Conservation (phyloP, 2,329 filamentous ascomycete genomes). For the Ascochyta fabae region DNA sequence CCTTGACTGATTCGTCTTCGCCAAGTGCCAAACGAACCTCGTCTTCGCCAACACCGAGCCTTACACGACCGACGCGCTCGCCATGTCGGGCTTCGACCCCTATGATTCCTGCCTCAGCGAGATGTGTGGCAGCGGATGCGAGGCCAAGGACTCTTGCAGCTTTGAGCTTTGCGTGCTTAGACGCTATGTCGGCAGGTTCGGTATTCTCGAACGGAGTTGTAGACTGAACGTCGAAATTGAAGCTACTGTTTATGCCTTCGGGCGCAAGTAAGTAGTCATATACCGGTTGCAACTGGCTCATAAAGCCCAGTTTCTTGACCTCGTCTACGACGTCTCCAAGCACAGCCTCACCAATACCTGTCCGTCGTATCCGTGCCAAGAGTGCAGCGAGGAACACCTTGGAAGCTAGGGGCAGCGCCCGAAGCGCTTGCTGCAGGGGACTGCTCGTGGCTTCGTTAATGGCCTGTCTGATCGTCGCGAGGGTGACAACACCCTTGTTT, state of each 20-base stretch:
- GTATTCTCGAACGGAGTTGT: constrained; percentile 26
- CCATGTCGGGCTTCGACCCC: constrained; percentile 79
- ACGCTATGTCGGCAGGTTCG: constrained; percentile 22
- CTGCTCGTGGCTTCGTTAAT: constrained; percentile 95
- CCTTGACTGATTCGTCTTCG: constrained; percentile 86
- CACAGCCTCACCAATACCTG: constrained; percentile 84
- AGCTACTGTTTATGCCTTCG: constrained; percentile 21
- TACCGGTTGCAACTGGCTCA: constrained; percentile 67
- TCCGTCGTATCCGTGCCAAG: constrained; percentile 77
- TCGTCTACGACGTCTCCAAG: constrained; percentile 91
- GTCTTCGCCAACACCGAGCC: constrained; percentile 86
- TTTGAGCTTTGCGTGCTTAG: constrained; percentile 40
- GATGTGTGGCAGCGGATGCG: constrained; percentile 76
- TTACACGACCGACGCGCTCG: constrained; percentile 85
- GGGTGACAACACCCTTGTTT: constrained; percentile 72
- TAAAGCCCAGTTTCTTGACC: constrained; percentile 70
- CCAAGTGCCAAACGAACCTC: constrained; percentile 87
- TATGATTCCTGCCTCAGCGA: constrained; percentile 87
- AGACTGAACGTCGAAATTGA: constrained; percentile 13
- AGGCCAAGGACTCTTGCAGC: constrained; percentile 61
- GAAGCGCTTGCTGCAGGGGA: constrained; percentile 87
- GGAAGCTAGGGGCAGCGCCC: constrained; percentile 77
- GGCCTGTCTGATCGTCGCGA: constrained; percentile 89
- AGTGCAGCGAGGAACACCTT: constrained; percentile 88
- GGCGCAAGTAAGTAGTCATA: constrained; percentile 64